Percentiles rank a stretch among this genome's conserved stretches.
Evolutionary conservation across 352 stramenopile genomes (phyloP).

Genomic region (Globisporangium spinosum): DNA sequence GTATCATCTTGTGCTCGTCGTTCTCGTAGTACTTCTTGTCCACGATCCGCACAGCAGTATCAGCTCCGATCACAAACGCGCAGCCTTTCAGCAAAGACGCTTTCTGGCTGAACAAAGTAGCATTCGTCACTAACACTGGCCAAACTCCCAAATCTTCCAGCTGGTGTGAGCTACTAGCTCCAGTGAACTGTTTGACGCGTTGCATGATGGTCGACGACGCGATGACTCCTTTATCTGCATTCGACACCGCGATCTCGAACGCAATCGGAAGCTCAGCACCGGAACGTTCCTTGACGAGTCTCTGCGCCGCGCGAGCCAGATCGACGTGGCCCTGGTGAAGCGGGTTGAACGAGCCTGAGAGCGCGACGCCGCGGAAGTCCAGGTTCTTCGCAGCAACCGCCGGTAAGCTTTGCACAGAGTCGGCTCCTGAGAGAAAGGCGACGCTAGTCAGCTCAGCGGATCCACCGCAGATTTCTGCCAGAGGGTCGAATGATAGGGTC

Average conservation of each 20-base stretch:
- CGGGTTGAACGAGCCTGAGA: constrained; percentile 84
- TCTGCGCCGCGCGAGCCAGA: constrained; percentile 43
- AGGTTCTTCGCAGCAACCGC: constrained; percentile 29
- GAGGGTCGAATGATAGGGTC: constrained; percentile 12
- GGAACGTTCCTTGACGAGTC: constrained; percentile 29
- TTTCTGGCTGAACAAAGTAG: constrained; percentile 81
- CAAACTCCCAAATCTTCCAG: constrained; percentile 26
- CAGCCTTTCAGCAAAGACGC: constrained; percentile 68
- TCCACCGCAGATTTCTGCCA: constrained; percentile 28
- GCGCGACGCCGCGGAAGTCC: constrained; percentile 53
- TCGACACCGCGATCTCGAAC: constrained; percentile 76
- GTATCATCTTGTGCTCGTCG: constrained; percentile 69
- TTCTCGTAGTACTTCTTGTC: constrained; percentile 90
- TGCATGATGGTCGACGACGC: constrained; percentile 29
- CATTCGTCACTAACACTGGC: constrained; percentile 77
- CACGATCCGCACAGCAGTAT: constrained; percentile 85
- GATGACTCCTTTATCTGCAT: constrained; percentile 79
- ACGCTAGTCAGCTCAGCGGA: constrained; percentile 34
- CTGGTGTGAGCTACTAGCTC: not conserved
- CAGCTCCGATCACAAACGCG: constrained; percentile 85
- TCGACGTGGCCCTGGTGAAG: constrained; percentile 73
- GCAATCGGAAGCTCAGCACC: constrained; percentile 38
- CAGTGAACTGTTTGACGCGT: constrained; percentile 58
- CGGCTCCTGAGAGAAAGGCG: constrained; percentile 36
- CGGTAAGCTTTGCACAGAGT: not conserved